Base-by-base conservation (phyloP, 108 stramenopile genomes). In the Halocafeteria seosinensis region DNA sequence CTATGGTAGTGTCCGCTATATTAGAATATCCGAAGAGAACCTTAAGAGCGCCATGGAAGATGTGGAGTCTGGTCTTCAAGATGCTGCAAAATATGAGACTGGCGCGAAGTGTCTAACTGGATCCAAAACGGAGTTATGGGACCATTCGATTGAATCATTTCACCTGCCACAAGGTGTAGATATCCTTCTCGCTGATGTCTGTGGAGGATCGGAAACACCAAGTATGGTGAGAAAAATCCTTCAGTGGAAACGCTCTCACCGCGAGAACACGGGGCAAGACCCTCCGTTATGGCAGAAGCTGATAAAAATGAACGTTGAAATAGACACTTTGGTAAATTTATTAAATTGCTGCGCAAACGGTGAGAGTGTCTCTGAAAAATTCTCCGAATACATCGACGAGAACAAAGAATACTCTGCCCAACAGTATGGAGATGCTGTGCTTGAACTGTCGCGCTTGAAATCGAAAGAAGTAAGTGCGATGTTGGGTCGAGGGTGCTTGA, bases 201-300 rank as follows among this genome's bases (percentile, higher is more conserved):
- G 87, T 50, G 93, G 93, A 17, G 93, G 93, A 52, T 88, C 85
- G 8, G 88, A 89, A 68, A 86, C 85, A 59, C 90, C 93, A 0
- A 81, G 85, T 13, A 95, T 95, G 93, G 89, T 89, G 28, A 72
- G 84, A n/a, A 79, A 74, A 57, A 79, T 90, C 0, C 65, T 87
- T 17, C 72, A 73, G 53, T 91, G 89, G 89, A 84, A 83, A 58
- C 71, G 73, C 51, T 62, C 42, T n/a, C 17, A 17, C 42, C 42
- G 17, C 42, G 42, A 17, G 17, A 17, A 47, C 42, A 47, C 17
- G 42, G n/a, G n/a, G n/a, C n/a, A n/a, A n/a, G n/a, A n/a, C n/a
- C n/a, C n/a, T n/a, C n/a, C n/a, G n/a, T n/a, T n/a, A n/a, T n/a
- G n/a, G n/a, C n/a, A n/a, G n/a, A n/a, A n/a, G n/a, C n/a, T n/a